Base-by-base conservation (phyloP, 2,329 filamentous ascomycete species). In the Aureobasidium musti region DNA sequence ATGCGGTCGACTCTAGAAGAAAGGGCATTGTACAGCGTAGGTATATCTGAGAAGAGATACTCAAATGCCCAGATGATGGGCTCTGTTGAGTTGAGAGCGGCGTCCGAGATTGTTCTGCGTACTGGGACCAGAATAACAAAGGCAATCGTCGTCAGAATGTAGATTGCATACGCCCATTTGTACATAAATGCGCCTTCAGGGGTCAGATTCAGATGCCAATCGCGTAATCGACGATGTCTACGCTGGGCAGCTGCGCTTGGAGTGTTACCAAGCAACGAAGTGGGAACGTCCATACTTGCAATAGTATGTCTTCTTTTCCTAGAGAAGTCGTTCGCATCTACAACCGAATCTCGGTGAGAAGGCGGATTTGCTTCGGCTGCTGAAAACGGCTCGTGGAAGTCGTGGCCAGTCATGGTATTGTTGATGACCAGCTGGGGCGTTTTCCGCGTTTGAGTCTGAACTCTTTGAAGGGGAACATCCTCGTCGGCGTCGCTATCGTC, bases 1-100 rank as follows among this genome's bases (percentile, higher is more conserved):
- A 65, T 59, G 7, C 54, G 64, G 39, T 43, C 41, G 10, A 66
- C 45, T n/a, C 68, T 69, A 57, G 76, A 67, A 64, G 68, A 13
- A 69, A 74, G 69, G 65, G 72, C 74, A 54, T 26, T 72, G 70
- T 3, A 69, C 73, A 63, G 87, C 73, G 82, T 83, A 0, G 86
- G 83, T 13, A 93, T 75, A 71, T 96, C 90, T 14, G 94, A 93
- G 68, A 98, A 86, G 2, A 97, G 80, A 76, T 99, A 99, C 1
- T 91, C 89, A 13, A 97, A 77, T 0, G 92, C 93, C 95, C 95
- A 99, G 2, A 94, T 91, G 52, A 99, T 86, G 0, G 95, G 92
- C 72, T 99, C 95, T 61, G 87, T 80, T 19, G 86, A 87, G 39
- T 83, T 74, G 1, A 99, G 82, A 17, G 92, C 92, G 69, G 85